Base-by-base conservation (phyloP, 2,329 filamentous ascomycete genomes). In the Penicillium brevicompactum region DNA sequence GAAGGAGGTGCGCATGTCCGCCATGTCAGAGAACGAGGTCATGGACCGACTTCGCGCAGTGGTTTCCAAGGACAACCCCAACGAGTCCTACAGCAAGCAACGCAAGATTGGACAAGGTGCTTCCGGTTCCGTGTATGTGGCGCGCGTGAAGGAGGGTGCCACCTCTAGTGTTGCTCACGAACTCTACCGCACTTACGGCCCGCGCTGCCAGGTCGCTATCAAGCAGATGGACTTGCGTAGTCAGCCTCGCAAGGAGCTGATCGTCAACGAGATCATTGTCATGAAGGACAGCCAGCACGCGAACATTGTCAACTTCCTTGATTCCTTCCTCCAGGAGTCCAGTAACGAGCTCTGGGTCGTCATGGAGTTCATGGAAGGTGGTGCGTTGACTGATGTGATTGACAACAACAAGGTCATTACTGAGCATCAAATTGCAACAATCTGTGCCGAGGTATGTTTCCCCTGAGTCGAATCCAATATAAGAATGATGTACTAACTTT, bases 321-420 rank as follows among this genome's bases (percentile, higher is more conserved):
- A 99, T 67, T 92, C 93, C 3, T 99, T 97, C 81, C 79, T 99
- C 70, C 90, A 94, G 69, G 96, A 97, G 74, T 93, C 94, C 74
- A 92, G 90, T 68, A 85, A 90, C 51, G 94, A 99, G 74, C 84
- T 99, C n/a, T 99, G 94, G 94, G 92, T 99, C 10, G 93, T 99
- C 49, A 96, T 99, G 94, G 94, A 99, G 78, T 99, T 92, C 70
- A 99, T 99, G 94, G 94, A 99, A 78, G 94, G 94, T 67, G 94
- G 94, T 78, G 91, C 94, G 59, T 79, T 99, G 74, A 99, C 94
- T 1, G 94, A 99, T 80, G 92, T 99, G 57, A 99, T 99, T 76
- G 94, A 99, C 76, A 97, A 97, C 78, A 99, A 97, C 75, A 85
- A 89, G 2, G 86, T 87, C 54, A 97, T 99, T 66, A 91, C 89